Evolutionary conservation across 2,329 filamentous ascomycete species (phyloP).

Genomic region (Fusarium torulosum): DNA sequence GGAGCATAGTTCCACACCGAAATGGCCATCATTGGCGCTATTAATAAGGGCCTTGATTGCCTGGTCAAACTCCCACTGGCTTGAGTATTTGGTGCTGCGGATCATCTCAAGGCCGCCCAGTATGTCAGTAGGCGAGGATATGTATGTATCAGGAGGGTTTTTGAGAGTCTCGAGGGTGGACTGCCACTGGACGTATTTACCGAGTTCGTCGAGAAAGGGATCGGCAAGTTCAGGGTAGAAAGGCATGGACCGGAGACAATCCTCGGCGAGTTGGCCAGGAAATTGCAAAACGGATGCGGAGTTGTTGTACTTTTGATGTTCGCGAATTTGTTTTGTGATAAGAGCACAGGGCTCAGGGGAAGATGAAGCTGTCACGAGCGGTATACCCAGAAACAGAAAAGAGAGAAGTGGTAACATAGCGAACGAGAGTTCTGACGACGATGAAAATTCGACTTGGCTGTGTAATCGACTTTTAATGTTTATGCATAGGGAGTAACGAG

Average conservation of each 20-base stretch:
- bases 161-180: conserved; percentile 31
- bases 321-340: no score
- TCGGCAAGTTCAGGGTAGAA: neutral
- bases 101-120: conserved; percentile 13
- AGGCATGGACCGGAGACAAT: conserved; percentile 11
- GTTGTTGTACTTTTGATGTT: no score
- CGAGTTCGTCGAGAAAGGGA: conserved; percentile 1
- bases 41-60: conserved; percentile 10
- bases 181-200: conserved; percentile 21
- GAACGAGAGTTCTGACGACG: no score
- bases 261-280: conserved; percentile 1
- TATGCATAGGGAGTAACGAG: no score
- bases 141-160: conserved; percentile 20
- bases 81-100: neutral
- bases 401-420: no score
- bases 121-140: conserved; percentile 17
- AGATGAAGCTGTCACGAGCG: no score
- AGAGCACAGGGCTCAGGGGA: no score
- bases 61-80: conserved; percentile 14
- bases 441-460: no score
- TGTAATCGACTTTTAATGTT: no score
- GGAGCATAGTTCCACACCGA: neutral
- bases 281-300: no score
- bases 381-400: no score
- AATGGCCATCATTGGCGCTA: conserved; percentile 1